These are phyloP conservation scores for Clarireedia hainanense DNA, from an alignment of 2,329 filamentous ascomycete species.

Conservation along the genomic window DNA sequence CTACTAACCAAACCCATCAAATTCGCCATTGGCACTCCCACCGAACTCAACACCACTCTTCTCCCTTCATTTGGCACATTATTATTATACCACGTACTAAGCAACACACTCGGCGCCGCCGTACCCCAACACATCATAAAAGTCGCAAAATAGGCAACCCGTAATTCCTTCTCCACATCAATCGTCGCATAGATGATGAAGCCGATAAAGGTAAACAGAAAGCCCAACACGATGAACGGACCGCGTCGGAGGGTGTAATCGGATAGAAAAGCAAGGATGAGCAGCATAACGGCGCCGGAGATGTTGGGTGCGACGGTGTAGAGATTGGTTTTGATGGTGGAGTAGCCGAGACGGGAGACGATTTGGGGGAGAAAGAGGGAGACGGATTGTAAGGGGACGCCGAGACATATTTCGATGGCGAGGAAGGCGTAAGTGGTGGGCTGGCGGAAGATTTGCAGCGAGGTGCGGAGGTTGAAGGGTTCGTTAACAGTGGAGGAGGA, in stretches of 20 bases:
- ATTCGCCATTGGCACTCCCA: conserved; percentile 56
- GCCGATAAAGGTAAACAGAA: conserved; percentile 65
- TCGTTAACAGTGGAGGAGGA: conserved; percentile 55
- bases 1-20: conserved; percentile 61
- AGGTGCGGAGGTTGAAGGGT: conserved; percentile 42
- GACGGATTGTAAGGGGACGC: conserved; percentile 49
- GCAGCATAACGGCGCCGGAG: conserved; percentile 62
- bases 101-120: conserved; percentile 25
- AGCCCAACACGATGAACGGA: conserved; percentile 67
- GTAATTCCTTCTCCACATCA: conserved; percentile 40
- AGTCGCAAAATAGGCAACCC: conserved; percentile 55
- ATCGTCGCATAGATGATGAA: conserved; percentile 74
- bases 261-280: conserved; percentile 64
- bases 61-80: conserved; percentile 57
- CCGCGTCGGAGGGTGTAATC: conserved; percentile 42
- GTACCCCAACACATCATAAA: conserved; percentile 57
- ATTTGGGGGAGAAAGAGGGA: conserved; percentile 49
- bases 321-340: conserved; percentile 58
- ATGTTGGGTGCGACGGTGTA: conserved; percentile 78
- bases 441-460: conserved; percentile 42
- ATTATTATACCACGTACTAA: conserved; percentile 46
- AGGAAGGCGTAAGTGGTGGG: conserved; percentile 39
- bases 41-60: conserved; percentile 51
- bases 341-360: conserved; percentile 40
- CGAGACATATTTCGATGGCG: conserved; percentile 50